Evolutionary conservation across 2,329 filamentous ascomycete genomes (phyloP).

Genomic region (Mariannaea sp.): DNA sequence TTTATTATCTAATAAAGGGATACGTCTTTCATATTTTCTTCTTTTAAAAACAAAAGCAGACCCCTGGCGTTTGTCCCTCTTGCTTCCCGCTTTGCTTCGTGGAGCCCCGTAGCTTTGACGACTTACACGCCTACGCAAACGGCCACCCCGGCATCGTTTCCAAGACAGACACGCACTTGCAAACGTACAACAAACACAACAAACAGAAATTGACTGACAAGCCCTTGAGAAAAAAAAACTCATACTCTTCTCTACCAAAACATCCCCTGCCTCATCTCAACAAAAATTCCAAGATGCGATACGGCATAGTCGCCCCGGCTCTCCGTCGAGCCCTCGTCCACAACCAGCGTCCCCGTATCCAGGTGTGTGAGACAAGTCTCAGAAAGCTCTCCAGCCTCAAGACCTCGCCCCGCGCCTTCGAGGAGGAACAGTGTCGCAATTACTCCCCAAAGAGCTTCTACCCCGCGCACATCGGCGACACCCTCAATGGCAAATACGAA

Average conservation of each 20-base stretch:
- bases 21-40: not conserved
- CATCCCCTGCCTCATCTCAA: not conserved
- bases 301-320: constrained; percentile 14
- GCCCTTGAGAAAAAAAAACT: too few relatives aligned
- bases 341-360: constrained; percentile 10
- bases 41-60: too few relatives aligned
- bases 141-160: not conserved
- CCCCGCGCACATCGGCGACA: constrained; percentile 41
- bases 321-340: constrained; percentile 15
- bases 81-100: not conserved
- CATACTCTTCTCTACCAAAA: not conserved
- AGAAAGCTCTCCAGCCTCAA: constrained; percentile 21
- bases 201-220: too few relatives aligned
- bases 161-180: too few relatives aligned
- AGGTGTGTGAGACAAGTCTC: constrained; percentile 4
- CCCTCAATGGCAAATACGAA: constrained; percentile 43
- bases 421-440: constrained; percentile 34
- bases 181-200: too few relatives aligned
- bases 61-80: not conserved
- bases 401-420: constrained; percentile 18
- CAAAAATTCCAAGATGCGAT: constrained; percentile 19
- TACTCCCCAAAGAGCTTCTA: constrained; percentile 40
- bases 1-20: constrained; percentile 6
- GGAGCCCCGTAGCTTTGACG: too few relatives aligned
- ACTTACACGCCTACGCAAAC: constrained; percentile 1